These are phyloP conservation scores for Leccinellum rugosiceps DNA, from an alignment of 768 basidiomycete species.

Conservation along the genomic window DNA sequence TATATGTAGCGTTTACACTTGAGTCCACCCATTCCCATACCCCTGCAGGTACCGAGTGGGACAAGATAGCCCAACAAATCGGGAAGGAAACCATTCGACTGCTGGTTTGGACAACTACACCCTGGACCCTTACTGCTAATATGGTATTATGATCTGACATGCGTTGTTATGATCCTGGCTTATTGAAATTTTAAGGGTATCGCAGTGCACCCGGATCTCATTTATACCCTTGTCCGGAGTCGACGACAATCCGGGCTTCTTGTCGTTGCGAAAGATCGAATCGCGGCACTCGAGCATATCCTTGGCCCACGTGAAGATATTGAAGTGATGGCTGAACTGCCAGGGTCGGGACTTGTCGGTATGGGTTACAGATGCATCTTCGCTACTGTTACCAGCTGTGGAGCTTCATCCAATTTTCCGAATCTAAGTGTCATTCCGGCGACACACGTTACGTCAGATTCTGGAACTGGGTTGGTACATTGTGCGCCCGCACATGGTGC, in stretches of 20 bases:
- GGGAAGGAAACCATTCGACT: conserved; percentile 44
- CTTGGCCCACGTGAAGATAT: conserved; percentile 22
- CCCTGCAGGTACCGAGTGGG: conserved; percentile 11
- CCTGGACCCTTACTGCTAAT: conserved; percentile 95
- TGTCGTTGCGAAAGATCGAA: conserved; percentile 52
- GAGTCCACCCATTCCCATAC: conserved; percentile 26
- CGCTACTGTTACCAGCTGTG: conserved; percentile 22
- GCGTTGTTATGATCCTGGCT: not conserved
- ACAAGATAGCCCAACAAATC: conserved; percentile 28
- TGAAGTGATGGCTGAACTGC: conserved; percentile 20
- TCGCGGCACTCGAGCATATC: conserved; percentile 33
- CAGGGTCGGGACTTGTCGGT: conserved; percentile 51
- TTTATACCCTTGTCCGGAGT: conserved; percentile 54
- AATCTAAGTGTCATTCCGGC: conserved; percentile 57
- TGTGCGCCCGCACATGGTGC: conserved; percentile 92
- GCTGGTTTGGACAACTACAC: conserved; percentile 95
- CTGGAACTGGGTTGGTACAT: conserved; percentile 96
- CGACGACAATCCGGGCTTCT: conserved; percentile 29
- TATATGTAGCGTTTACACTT: conserved; percentile 80
- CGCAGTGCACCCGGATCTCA: conserved; percentile 72
- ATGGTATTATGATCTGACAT: conserved; percentile 53
- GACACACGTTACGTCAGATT: conserved; percentile 74
- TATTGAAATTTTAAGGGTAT: conserved; percentile 61
- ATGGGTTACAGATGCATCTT: conserved; percentile 64
- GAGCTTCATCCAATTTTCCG: not conserved